These are phyloP conservation scores for Venturia aucupariae DNA, from an alignment of 2,329 filamentous ascomycete species.

Conservation along the genomic window DNA sequence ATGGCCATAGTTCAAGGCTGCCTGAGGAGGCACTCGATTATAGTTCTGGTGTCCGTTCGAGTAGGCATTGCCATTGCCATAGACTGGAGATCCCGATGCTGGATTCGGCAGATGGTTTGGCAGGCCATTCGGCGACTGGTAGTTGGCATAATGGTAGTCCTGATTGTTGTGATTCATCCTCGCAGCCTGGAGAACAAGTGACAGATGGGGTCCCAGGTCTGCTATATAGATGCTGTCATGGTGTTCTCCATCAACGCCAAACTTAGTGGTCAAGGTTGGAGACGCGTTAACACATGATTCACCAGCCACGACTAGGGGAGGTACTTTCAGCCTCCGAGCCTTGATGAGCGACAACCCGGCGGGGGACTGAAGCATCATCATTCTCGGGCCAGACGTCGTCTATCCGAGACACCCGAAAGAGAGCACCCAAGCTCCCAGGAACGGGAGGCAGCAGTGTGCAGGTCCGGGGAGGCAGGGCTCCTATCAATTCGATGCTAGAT, in stretches of 20 bases:
- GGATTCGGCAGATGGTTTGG: background rate
- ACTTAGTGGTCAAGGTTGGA: no score
- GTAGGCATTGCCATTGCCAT: background rate
- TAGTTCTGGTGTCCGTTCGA: background rate
- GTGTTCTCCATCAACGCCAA: no score
- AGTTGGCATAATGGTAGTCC: constrained; percentile 6
- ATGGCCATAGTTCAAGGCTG: background rate
- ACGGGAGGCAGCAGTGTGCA: no score
- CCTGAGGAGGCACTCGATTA: background rate
- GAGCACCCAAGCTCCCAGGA: background rate
- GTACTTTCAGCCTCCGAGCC: constrained; percentile 1
- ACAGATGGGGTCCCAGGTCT: no score
- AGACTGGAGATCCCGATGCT: background rate
- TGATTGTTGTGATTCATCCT: constrained; percentile 9
- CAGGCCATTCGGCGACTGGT: background rate
- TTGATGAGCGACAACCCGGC: background rate
- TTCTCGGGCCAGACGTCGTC: no score
- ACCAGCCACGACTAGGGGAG: background rate
- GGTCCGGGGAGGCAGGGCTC: background rate
- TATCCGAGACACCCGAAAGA: background rate
- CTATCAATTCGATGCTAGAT: background rate
- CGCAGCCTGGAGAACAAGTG: background rate
- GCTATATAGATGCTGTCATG: background rate
- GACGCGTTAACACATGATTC: background rate
- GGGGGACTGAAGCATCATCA: background rate